phyloP scores from a whole-genome alignment of 169 alveolate genomes.

The Cryptosporidium ryanae region DNA sequence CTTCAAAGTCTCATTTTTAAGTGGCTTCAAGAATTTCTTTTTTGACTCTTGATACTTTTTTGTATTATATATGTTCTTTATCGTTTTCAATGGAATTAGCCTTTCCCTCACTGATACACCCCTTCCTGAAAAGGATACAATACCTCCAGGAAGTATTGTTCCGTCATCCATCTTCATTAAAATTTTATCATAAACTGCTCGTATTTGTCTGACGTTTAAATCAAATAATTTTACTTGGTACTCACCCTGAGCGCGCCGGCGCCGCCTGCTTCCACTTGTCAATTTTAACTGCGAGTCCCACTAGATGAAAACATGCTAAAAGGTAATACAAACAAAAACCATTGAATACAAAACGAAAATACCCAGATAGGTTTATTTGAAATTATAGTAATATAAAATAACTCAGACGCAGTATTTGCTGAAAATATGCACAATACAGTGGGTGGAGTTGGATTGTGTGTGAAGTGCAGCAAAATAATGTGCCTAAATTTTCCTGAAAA shows the following conservation, averaged over 20 bases:
- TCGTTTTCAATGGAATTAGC: constrained; percentile 26
- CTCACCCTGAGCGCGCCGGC: not conserved
- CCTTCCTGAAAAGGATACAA: not conserved
- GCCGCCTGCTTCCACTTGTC: constrained; percentile 18
- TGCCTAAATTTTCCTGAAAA: not conserved
- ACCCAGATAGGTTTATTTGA: not conserved
- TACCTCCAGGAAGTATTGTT: constrained; percentile 36
- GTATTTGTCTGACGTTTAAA: not conserved
- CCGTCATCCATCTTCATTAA: constrained; percentile 40
- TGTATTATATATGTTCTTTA: constrained; percentile 17
- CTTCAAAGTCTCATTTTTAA: constrained; percentile 23
- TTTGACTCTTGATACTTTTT: not conserved
- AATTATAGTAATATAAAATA: not conserved
- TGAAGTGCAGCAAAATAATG: not conserved
- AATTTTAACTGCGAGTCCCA: not conserved
- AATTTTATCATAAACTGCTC: not conserved
- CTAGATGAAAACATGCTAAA: not conserved
- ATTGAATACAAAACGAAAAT: not conserved
- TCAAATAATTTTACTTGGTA: not conserved
- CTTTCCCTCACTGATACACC: not conserved
- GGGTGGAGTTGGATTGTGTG: not conserved
- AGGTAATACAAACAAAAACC: no score
- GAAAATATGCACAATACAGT: not conserved
- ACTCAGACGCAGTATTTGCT: not conserved
- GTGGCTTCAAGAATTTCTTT: constrained; percentile 15